Conservation (phyloP, 1,139 yeast genomes). For the Maudiozyma humilis region DNA sequence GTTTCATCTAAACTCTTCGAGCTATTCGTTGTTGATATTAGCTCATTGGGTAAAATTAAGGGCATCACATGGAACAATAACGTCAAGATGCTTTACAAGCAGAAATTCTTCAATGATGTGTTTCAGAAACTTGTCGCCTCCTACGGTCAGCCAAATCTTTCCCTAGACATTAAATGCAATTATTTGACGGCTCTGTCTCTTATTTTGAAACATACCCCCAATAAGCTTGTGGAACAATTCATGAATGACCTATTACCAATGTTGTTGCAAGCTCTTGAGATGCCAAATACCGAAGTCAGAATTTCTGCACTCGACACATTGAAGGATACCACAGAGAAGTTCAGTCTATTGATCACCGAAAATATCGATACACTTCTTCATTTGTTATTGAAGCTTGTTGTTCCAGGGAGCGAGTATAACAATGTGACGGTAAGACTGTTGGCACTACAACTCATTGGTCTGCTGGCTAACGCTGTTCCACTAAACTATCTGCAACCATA, state of each 20-base stretch:
- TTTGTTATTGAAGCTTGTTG: conserved; percentile 38
- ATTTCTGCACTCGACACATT: conserved; percentile 52
- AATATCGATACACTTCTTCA: conserved; percentile 55
- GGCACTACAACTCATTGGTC: conserved; percentile 49
- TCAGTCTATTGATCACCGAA: conserved; percentile 41
- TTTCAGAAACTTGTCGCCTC: conserved; percentile 42
- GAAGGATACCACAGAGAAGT: conserved; percentile 46
- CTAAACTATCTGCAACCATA: conserved; percentile 45
- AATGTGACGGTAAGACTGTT: conserved; percentile 45
- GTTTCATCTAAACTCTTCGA: conserved; percentile 50
- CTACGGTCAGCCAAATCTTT: conserved; percentile 27
- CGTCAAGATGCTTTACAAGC: conserved; percentile 65
- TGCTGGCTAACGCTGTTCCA: conserved; percentile 36
- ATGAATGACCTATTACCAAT: conserved; percentile 60
- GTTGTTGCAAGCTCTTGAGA: conserved; percentile 53
- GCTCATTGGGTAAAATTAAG: conserved; percentile 48
- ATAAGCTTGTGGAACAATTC: conserved; percentile 52
- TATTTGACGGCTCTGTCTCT: conserved; percentile 60
- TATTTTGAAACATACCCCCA: conserved; percentile 57
- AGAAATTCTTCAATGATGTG: conserved; percentile 56
- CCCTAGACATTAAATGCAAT: conserved; percentile 35
- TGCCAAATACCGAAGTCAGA: conserved; percentile 44
- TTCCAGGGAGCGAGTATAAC: conserved; percentile 23
- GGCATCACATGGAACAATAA: conserved; percentile 46
- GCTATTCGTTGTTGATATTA: conserved; percentile 57